Percentiles rank a stretch among this genome's conserved stretches.
Conservation (phyloP, 495 filamentous ascomycete species). For the Aspergillus homomorphus region DNA sequence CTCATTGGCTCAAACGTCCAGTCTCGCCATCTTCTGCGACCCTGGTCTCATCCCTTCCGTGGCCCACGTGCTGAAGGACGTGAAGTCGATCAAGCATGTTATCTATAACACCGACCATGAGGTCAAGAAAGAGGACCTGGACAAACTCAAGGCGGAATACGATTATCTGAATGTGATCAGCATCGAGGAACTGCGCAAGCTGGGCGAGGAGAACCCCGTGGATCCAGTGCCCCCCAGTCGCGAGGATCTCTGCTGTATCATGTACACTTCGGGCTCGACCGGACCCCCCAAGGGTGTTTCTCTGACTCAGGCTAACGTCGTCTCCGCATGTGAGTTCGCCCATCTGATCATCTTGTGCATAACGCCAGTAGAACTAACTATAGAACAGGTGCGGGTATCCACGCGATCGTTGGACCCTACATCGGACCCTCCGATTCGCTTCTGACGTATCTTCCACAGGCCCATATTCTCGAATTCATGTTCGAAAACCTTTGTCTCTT, state of each 20-base stretch:
- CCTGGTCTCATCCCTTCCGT: constrained; percentile 78
- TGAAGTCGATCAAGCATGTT: constrained; percentile 72
- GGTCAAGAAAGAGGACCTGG: constrained; percentile 72
- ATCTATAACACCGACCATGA: constrained; percentile 85
- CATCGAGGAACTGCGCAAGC: constrained; percentile 79
- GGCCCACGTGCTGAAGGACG: constrained; percentile 74
- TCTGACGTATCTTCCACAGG: constrained; percentile 88
- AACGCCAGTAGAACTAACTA: constrained; percentile 4
- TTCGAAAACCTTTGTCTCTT: constrained; percentile 91
- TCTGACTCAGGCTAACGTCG: constrained; percentile 81
- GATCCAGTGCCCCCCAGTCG: constrained; percentile 77
- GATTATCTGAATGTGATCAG: constrained; percentile 69
- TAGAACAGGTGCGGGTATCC: constrained; percentile 77
- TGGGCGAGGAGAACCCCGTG: constrained; percentile 77
- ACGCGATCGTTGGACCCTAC: constrained; percentile 77
- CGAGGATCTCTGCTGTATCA: constrained; percentile 94
- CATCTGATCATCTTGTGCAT: background rate
- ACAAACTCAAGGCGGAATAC: constrained; percentile 71
- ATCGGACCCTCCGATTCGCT: constrained; percentile 83
- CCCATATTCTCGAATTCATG: constrained; percentile 96
- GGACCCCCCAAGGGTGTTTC: constrained; percentile 94
- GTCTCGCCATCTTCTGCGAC: constrained; percentile 88
- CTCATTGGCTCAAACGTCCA: constrained; percentile 82
- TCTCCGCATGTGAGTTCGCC: constrained; percentile 70
- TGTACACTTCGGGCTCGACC: constrained; percentile 99